Percentiles rank a stretch among this genome's conserved stretches.
phyloP scores from a whole-genome alignment of 2,329 filamentous ascomycete genomes.

The Claviceps capensis region DNA sequence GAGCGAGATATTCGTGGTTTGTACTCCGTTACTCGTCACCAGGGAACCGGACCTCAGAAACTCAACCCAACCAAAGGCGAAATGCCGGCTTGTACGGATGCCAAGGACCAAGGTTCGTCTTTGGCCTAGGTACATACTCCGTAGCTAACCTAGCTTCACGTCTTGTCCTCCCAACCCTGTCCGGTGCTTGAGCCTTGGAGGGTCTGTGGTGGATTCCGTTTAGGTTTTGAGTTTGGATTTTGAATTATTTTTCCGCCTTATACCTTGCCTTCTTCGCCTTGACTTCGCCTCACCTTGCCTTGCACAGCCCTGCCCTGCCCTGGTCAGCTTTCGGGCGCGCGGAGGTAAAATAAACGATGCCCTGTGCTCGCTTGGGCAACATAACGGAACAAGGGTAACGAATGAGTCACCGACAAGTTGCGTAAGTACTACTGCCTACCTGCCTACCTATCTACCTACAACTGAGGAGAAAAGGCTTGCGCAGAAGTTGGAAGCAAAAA shows the following conservation, averaged over 20 bases:
- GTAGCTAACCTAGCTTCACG: background rate
- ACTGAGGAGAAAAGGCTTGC: too few species aligned
- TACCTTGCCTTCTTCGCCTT: background rate
- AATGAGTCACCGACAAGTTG: background rate
- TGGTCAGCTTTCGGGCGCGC: background rate
- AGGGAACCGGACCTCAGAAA: background rate
- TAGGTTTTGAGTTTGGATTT: too few species aligned
- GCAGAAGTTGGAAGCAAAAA: too few species aligned
- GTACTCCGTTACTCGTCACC: background rate
- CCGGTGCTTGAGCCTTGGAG: background rate
- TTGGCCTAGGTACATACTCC: background rate
- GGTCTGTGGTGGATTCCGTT: too few species aligned
- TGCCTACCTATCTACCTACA: too few species aligned
- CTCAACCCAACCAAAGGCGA: background rate
- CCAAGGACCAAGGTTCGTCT: background rate
- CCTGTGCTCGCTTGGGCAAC: constrained; percentile 1
- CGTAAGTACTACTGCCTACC: too few species aligned
- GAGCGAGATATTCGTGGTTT: too few species aligned
- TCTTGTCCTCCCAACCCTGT: background rate
- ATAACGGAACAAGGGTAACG: background rate
- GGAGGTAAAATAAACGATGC: background rate
- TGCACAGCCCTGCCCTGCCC: background rate
- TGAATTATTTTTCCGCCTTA: background rate
- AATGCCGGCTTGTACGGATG: background rate
- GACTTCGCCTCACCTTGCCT: background rate